Conservation (phyloP, 129 eudicot genomes). For the Pittosporum tobira region DNA sequence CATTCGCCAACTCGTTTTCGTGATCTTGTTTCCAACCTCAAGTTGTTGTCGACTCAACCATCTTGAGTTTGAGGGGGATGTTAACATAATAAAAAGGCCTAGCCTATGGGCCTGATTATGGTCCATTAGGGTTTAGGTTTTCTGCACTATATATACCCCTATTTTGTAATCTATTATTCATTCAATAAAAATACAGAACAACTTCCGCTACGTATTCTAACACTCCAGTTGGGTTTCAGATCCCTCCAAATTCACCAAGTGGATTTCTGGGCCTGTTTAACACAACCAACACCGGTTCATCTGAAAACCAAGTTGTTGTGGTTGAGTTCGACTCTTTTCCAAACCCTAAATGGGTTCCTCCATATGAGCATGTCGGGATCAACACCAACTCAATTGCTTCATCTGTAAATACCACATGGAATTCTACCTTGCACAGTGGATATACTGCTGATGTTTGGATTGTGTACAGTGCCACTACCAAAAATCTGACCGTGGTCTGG, state of each 20-base stretch:
- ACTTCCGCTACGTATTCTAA: no score
- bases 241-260: conserved; percentile 44
- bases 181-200: no score
- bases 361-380: conserved; percentile 38
- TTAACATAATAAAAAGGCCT: no score
- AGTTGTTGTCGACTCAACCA: no score
- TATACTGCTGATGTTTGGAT: conserved; percentile 40
- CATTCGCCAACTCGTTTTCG: no score
- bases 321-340: conserved; percentile 44
- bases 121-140: no score
- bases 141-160: no score
- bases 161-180: no score
- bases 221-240: conserved; percentile 31
- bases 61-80: no score
- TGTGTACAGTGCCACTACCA: conserved; percentile 26
- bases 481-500: conserved; percentile 20
- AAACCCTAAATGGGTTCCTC: conserved; percentile 38
- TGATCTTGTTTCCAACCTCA: no score
- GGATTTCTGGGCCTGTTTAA: conserved; percentile 47
- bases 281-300: not conserved
- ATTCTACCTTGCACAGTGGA: conserved; percentile 38
- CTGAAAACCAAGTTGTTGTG: conserved; percentile 26
- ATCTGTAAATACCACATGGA: conserved; percentile 27
- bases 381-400: conserved; percentile 31
- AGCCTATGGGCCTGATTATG: no score